Evolutionary conservation across 495 filamentous ascomycete genomes (phyloP).

Genomic region (Viridothelium virens): DNA sequence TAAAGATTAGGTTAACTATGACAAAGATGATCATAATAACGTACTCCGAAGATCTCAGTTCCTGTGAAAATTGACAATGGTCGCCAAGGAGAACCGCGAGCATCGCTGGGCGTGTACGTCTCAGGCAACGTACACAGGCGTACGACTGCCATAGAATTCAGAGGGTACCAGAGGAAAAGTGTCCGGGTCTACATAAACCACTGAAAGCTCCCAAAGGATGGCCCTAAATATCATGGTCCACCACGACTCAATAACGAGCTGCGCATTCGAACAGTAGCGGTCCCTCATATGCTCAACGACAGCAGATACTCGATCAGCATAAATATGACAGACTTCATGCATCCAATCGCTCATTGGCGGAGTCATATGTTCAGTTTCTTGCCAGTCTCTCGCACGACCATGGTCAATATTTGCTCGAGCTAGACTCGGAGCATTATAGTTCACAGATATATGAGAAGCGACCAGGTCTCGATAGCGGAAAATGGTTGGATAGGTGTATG

Average conservation of each 20-base stretch:
- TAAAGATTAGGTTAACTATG: neutral
- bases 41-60: neutral
- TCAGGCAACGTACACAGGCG: conserved; percentile 8
- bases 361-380: neutral
- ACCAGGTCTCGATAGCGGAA: conserved; percentile 8
- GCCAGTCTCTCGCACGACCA: neutral
- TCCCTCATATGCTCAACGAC: neutral
- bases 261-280: neutral
- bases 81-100: too few species aligned
- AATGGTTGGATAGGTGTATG: neutral
- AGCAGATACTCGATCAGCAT: neutral
- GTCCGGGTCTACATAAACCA: neutral
- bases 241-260: neutral
- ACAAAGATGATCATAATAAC: too few species aligned
- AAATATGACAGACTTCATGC: conserved; percentile 1
- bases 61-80: neutral
- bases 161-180: neutral
- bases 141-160: conserved; percentile 4
- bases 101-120: neutral
- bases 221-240: conserved; percentile 8
- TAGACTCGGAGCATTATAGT: neutral
- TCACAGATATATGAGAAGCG: conserved; percentile 3
- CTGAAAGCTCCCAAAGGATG: conserved; percentile 4
- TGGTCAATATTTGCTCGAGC: neutral
- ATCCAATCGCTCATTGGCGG: neutral